Base-by-base conservation (phyloP, 495 filamentous ascomycete genomes). In the Pseudevernia furfuracea region DNA sequence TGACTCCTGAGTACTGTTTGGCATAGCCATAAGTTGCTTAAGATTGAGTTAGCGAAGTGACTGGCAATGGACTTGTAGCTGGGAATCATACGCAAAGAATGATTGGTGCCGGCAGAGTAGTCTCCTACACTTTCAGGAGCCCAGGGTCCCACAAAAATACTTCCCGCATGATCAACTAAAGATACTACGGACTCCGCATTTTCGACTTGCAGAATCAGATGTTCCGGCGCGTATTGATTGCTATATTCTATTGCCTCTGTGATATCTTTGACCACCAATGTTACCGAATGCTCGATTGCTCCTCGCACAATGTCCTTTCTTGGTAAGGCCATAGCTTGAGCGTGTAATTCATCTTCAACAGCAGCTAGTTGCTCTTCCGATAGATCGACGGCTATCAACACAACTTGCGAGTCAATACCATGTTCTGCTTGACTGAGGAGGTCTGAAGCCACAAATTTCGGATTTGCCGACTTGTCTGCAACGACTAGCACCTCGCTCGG, bases 1-100 rank as follows among this genome's bases (percentile, higher is more conserved):
- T 98, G 66, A 98, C 94, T 48, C 94, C 94, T 5, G 92, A 96
- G 77, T 98, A 98, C 71, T 98, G 94, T 75, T 92, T 95, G 55
- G 94, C 94, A 68, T 95, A 98, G 44, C 94, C 94, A 71, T 96
- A 97, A 25, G 94, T 98, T 66, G 94, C 92, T 96, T 64, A 10
- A 14, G 46, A 49, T 10, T 12, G n/a, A 12, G 4, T 68, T 46
- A 58, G 36, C 14, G 32, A 32, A 49, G 9, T 19, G 67, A 32
- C 28, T 59, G 4, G n/a, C 19, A 38, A 46, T 34, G n/a, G 66
- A 58, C 73, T 25, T 72, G 67, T 34, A 60, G 28, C 28, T 17
- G 37, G 44, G 55, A 48, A 62, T 49, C 62, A 36, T 86, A 96
- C 92, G 94, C 68, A 98, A 76, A 44, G 90, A 93, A 77, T 98